phyloP scores from a whole-genome alignment of 768 basidiomycete genomes.

The Naganishia onofrii region DNA sequence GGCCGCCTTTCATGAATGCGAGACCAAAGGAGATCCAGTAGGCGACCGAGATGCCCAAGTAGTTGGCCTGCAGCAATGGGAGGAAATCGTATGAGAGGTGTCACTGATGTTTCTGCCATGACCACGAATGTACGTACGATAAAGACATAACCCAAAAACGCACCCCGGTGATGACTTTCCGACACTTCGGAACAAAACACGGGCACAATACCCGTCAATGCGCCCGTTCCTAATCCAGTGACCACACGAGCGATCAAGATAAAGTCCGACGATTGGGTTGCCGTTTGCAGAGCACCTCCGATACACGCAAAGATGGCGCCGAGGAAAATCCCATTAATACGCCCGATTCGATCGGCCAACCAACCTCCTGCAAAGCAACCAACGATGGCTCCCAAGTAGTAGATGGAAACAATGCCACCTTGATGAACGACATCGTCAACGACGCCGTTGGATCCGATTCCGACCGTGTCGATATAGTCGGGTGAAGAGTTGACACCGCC shows the following conservation, averaged over 20 bases:
- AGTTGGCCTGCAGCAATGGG: constrained; percentile 32
- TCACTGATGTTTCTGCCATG: not conserved
- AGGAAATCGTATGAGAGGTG: not conserved
- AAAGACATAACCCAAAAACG: constrained; percentile 37
- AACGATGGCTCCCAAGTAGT: constrained; percentile 36
- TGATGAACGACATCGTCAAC: constrained; percentile 34
- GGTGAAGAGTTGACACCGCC: constrained; percentile 31
- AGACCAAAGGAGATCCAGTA: constrained; percentile 39
- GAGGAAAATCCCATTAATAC: constrained; percentile 37
- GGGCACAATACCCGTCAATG: constrained; percentile 37
- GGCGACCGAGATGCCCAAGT: constrained; percentile 35
- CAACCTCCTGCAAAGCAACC: constrained; percentile 37
- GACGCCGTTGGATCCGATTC: constrained; percentile 34
- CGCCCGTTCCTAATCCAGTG: constrained; percentile 34
- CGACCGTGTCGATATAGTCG: constrained; percentile 28
- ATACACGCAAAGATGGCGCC: constrained; percentile 30
- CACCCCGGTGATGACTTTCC: constrained; percentile 31
- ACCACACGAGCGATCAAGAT: constrained; percentile 37
- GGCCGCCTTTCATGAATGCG: constrained; percentile 29
- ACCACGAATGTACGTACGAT: constrained; percentile 22
- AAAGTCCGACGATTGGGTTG: constrained; percentile 26
- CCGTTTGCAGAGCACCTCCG: constrained; percentile 40
- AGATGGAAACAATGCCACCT: constrained; percentile 38
- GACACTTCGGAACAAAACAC: constrained; percentile 36
- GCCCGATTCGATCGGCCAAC: constrained; percentile 34